phyloP scores from a whole-genome alignment of 345 rosid genomes.

The Theobroma cacao region DNA sequence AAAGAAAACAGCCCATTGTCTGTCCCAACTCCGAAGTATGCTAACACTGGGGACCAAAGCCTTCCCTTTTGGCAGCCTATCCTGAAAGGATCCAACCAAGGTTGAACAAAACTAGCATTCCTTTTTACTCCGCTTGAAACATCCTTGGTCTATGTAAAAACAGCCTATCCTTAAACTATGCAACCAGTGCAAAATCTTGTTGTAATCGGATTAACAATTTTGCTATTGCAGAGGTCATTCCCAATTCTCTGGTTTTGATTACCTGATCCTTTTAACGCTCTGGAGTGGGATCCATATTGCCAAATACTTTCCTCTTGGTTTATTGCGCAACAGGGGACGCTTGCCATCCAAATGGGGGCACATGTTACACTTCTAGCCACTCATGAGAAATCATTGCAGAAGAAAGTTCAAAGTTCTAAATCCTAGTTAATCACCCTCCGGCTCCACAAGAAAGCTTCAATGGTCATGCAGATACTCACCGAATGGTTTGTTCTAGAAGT shows the following conservation, averaged over 20 bases:
- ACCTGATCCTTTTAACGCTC: not conserved
- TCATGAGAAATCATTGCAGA: not conserved
- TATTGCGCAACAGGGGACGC: not conserved
- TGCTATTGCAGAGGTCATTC: not conserved
- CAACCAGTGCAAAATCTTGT: not conserved
- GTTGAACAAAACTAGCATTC: not conserved
- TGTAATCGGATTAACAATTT: not conserved
- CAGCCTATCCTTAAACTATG: not conserved
- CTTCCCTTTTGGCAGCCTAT: not conserved
- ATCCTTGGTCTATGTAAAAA: not conserved
- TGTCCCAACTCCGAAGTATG: not conserved
- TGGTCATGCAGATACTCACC: not conserved
- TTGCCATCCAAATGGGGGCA: not conserved
- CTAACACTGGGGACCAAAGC: conserved; percentile 2
- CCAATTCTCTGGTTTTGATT: not conserved
- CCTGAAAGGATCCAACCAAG: not conserved
- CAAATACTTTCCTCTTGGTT: not conserved
- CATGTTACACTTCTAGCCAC: not conserved
- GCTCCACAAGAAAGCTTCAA: not conserved
- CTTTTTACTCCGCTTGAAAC: not conserved
- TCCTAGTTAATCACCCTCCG: not conserved
- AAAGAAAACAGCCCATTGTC: conserved; percentile 1
- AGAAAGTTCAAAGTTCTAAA: not conserved
- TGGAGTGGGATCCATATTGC: not conserved
- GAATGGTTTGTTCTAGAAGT: not conserved